Evolutionary conservation across 495 filamentous ascomycete genomes (phyloP).

Genomic region (Xylaria cubensis): DNA sequence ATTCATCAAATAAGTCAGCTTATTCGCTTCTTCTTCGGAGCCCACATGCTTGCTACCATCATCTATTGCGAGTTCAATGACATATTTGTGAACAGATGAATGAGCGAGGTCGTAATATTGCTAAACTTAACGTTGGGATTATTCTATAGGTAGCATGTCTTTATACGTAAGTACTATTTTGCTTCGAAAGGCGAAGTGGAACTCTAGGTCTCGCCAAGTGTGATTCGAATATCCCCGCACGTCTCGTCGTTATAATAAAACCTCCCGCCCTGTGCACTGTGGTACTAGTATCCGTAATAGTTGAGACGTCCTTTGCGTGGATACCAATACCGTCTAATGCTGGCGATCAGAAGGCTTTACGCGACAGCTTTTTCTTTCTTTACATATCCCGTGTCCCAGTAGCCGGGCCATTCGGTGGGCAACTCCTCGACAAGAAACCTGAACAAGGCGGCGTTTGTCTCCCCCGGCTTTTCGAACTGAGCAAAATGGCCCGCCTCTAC

Average conservation of each 20-base stretch:
- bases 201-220: not conserved
- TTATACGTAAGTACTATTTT: not conserved
- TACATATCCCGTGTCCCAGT: slow-evolving; percentile 17
- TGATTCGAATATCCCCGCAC: not conserved
- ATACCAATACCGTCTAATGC: not conserved
- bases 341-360: not conserved
- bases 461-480: slow-evolving; percentile 23
- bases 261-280: not conserved
- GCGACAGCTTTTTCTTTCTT: not conserved
- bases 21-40: not conserved
- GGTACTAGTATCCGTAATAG: not conserved
- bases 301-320: not conserved
- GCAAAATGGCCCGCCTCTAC: slow-evolving; percentile 24
- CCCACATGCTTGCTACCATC: not conserved
- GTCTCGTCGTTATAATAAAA: not conserved
- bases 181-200: not conserved
- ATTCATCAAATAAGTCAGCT: not conserved
- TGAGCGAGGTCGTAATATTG: not conserved
- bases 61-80: not conserved
- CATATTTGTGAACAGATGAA: not conserved
- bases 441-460: slow-evolving; percentile 26
- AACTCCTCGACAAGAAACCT: slow-evolving; percentile 23
- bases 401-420: slow-evolving; percentile 25
- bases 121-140: not conserved
- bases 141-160: not conserved